Base-by-base conservation (phyloP, 176 grass and related monocot species). In the Raddia guianensis region DNA sequence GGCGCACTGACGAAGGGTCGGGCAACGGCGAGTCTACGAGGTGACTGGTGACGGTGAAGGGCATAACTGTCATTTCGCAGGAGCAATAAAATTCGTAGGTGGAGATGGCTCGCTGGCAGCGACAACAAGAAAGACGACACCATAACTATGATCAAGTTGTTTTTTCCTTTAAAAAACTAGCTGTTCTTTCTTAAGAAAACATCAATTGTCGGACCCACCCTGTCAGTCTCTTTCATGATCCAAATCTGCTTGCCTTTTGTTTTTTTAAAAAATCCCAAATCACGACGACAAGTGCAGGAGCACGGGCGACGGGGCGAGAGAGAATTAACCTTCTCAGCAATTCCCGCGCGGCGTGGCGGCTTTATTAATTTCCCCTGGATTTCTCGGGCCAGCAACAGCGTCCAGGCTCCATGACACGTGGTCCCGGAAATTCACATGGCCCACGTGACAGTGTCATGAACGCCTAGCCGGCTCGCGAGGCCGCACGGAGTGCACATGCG, bases 61-160 rank as follows among this genome's bases (percentile, higher is more conserved):
- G 45, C 15, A 20, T 0, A 15, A 6, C 16, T 12, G 60, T 78
- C 33, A 52, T 66, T 66, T 77, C 46, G 7, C 0, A 12, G 5
- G 21, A 3, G 1, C 55, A 40, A 43, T 78, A 32, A 62, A 44
- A 44, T 32, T 8, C 12, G 46, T 10, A 1, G 56, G 8, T 78
- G 27, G 66, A 63, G 14, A 15, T 53, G 5, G 13, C 51, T 53
- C 15, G 4, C 51, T 32, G 18, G n/a, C 55, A 21, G 9, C 6
- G 32, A 59, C 82, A 84, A 8, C 64, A 51, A 13, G 72, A 68
- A 60, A 62, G 63, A 49, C 73, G 68, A 47, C 52, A 9, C 12
- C 18, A 16, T 47, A 45, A 40, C 37, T 40, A 40, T 40, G 4
- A 40, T 27, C 27, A 27, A 27, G 27, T 27, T 40, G 37, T 40